These are phyloP conservation scores for Pestalotiopsis fici DNA, from an alignment of 2,329 filamentous ascomycete species.

Conservation along the genomic window DNA sequence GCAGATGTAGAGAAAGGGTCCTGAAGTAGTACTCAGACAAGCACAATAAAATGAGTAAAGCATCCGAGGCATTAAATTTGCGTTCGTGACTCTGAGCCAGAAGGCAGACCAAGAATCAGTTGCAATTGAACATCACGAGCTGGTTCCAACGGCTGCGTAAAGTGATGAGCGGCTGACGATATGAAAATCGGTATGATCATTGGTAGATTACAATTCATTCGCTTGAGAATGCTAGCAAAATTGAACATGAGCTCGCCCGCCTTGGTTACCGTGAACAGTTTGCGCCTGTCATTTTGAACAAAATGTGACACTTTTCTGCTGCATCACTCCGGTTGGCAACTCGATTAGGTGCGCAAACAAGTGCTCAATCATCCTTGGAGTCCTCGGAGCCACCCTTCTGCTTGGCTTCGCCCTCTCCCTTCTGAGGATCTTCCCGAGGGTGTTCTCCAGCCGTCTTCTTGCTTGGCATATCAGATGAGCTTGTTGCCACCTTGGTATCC, in stretches of 20 bases:
- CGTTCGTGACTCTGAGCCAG: no score
- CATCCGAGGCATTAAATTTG: not conserved
- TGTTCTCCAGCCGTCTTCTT: slow-evolving; percentile 23
- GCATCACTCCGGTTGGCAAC: no score
- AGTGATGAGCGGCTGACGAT: no score
- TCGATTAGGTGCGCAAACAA: no score
- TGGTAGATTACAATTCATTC: not conserved
- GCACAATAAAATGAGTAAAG: not conserved
- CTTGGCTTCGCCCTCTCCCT: slow-evolving; percentile 20
- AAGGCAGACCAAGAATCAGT: no score
- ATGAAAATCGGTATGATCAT: not conserved
- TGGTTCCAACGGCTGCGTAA: no score
- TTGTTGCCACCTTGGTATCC: slow-evolving; percentile 19
- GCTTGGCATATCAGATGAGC: slow-evolving; percentile 20
- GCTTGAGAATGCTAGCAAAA: not conserved
- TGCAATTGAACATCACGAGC: no score
- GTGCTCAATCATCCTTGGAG: not conserved
- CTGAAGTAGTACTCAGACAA: not conserved
- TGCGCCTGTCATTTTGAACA: no score
- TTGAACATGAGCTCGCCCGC: no score
- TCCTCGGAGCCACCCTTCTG: slow-evolving; percentile 17
- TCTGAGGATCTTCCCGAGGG: slow-evolving; percentile 25
- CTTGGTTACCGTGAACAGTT: no score
- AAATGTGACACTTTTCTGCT: no score
- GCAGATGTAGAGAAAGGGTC: not conserved